Evolutionary conservation across 257 asterid genomes (phyloP).

Genomic region (Solanum piurae): DNA sequence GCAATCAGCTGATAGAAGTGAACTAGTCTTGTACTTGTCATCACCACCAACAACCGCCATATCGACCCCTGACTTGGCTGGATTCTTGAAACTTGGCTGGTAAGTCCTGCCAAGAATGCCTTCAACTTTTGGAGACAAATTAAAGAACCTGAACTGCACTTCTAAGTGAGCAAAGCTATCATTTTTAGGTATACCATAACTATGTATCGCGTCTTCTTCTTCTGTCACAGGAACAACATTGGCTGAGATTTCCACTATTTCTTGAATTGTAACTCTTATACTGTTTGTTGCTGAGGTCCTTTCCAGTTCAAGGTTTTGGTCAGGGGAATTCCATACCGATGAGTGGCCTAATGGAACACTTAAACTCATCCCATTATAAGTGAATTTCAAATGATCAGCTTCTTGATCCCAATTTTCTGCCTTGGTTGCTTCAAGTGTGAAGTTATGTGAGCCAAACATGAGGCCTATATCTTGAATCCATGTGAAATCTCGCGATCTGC

Average conservation of each 20-base stretch:
- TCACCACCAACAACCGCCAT: conserved; percentile 13
- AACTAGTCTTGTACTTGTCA: conserved; percentile 6
- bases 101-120: conserved; percentile 17
- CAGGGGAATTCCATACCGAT: conserved; percentile 6
- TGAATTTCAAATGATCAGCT: conserved; percentile 1
- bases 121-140: conserved; percentile 9
- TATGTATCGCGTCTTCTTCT: conserved; percentile 5
- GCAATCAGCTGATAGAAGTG: conserved; percentile 6
- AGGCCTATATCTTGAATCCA: conserved; percentile 14
- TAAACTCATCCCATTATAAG: not conserved
- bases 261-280: not conserved
- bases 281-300: conserved; percentile 2
- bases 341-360: not conserved
- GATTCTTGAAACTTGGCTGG: conserved; percentile 9
- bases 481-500: conserved; percentile 5
- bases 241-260: conserved; percentile 1
- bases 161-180: conserved; percentile 13
- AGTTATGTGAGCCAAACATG: conserved; percentile 6
- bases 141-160: conserved; percentile 6
- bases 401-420: conserved; percentile 3
- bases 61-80: conserved; percentile 11
- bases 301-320: not conserved
- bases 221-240: conserved; percentile 16
- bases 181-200: conserved; percentile 1
- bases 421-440: conserved; percentile 9